Conservation (phyloP, 2,329 filamentous ascomycete genomes). For the Myriosclerotinia duriaeana region DNA sequence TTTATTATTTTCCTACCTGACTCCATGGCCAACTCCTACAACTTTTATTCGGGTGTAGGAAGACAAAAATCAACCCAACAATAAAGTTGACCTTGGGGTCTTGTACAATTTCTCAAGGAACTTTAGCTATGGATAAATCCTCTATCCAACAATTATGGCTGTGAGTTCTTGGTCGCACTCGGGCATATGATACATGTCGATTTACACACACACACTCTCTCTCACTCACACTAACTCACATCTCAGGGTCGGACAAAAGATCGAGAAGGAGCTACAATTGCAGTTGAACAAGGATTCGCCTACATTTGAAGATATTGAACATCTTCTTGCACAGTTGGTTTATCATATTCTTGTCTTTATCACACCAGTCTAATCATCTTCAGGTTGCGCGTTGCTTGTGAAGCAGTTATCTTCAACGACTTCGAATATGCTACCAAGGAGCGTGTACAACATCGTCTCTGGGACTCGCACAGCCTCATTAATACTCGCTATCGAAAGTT, state of each 20-base stretch:
- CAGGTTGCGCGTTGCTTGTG: constrained; percentile 56
- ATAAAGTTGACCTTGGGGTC: constrained; percentile 53
- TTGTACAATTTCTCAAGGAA: constrained; percentile 12
- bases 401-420: constrained; percentile 71
- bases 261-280: constrained; percentile 50
- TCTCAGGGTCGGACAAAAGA: constrained; percentile 45
- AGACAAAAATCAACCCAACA: constrained; percentile 50
- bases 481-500: constrained; percentile 75
- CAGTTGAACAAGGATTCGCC: constrained; percentile 49
- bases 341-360: constrained; percentile 1
- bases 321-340: constrained; percentile 38
- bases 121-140: constrained; percentile 29
- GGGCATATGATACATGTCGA: neutral
- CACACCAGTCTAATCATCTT: constrained; percentile 1
- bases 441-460: constrained; percentile 69
- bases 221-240: constrained; percentile 27
- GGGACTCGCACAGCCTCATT: constrained; percentile 75
- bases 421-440: constrained; percentile 63
- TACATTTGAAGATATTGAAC: constrained; percentile 49
- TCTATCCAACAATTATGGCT: constrained; percentile 51
- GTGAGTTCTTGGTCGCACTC: constrained; percentile 43
- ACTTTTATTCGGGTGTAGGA: constrained; percentile 19
- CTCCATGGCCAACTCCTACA: constrained; percentile 23
- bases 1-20: constrained; percentile 20
- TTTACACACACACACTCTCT: neutral